These are phyloP conservation scores for Tremella fuciformis DNA, from an alignment of 768 basidiomycete species.

Conservation along the genomic window DNA sequence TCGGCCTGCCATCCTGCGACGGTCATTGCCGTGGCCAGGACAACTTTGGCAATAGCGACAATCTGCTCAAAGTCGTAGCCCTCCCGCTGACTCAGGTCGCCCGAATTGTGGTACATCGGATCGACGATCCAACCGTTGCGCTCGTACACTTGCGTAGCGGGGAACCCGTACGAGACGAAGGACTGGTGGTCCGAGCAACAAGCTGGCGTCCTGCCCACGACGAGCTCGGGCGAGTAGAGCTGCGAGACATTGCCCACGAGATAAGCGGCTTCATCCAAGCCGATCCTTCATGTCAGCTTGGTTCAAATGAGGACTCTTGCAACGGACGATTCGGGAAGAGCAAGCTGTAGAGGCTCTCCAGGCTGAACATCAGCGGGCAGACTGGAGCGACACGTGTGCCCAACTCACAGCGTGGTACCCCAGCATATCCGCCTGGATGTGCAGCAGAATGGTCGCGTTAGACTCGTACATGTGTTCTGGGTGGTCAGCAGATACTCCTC, in stretches of 20 bases:
- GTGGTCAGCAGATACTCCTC: neutral
- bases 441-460: constrained; percentile 69
- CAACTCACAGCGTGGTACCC: constrained; percentile 64
- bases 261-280: constrained; percentile 70
- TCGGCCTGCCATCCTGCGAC: constrained; percentile 58
- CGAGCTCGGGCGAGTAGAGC: constrained; percentile 62
- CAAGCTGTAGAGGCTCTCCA: constrained; percentile 77
- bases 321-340: constrained; percentile 67
- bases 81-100: constrained; percentile 72
- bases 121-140: constrained; percentile 76
- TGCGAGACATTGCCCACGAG: constrained; percentile 71
- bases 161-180: constrained; percentile 69
- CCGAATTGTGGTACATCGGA: constrained; percentile 54
- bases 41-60: constrained; percentile 79
- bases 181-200: constrained; percentile 89
- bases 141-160: constrained; percentile 83
- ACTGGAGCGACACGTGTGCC: neutral
- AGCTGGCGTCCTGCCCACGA: constrained; percentile 56
- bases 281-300: constrained; percentile 60
- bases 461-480: constrained; percentile 62
- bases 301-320: neutral
- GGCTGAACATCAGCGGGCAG: constrained; percentile 45
- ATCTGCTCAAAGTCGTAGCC: constrained; percentile 83
- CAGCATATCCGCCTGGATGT: constrained; percentile 91
- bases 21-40: constrained; percentile 71